Conservation (phyloP, 2,329 filamentous ascomycete species). For the Aspergillus arachidicola region DNA sequence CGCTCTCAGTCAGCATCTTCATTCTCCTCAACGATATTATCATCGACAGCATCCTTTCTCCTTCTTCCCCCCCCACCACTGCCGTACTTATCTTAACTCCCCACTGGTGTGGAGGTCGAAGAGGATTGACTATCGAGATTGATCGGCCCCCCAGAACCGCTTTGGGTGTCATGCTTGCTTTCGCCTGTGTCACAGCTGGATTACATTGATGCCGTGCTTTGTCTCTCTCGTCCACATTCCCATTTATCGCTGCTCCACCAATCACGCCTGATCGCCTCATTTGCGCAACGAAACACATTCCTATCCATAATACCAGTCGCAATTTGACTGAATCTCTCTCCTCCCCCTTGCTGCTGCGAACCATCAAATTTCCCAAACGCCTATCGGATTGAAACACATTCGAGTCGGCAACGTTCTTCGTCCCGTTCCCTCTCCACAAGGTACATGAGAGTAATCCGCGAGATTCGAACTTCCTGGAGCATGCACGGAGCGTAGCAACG, state of each 20-base stretch:
- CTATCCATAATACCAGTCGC: slow-evolving; percentile 28
- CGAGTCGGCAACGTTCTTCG: slow-evolving; percentile 22
- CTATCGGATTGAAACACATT: slow-evolving; percentile 27
- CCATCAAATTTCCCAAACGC: slow-evolving; percentile 33
- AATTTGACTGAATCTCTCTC: slow-evolving; percentile 26
- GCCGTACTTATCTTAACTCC: slow-evolving; percentile 16
- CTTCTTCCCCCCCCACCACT: background rate
- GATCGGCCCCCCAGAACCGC: slow-evolving; percentile 18
- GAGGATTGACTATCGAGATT: slow-evolving; percentile 18
- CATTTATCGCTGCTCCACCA: slow-evolving; percentile 37
- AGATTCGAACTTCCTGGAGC: slow-evolving; percentile 42
- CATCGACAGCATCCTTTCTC: background rate
- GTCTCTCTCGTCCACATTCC: slow-evolving; percentile 39
- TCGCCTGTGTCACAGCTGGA: slow-evolving; percentile 41
- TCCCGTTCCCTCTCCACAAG: slow-evolving; percentile 31
- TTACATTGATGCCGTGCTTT: slow-evolving; percentile 39
- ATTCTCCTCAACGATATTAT: background rate
- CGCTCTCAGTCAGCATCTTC: slow-evolving; percentile 2
- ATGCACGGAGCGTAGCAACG: slow-evolving; percentile 46
- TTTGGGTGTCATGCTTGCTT: slow-evolving; percentile 37
- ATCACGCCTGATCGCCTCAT: slow-evolving; percentile 30
- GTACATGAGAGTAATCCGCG: slow-evolving; percentile 42
- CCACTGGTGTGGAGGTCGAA: slow-evolving; percentile 9
- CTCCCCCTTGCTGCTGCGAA: slow-evolving; percentile 38
- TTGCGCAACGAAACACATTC: slow-evolving; percentile 39